These are phyloP conservation scores for Oidium heveae DNA, from an alignment of 2,329 filamentous ascomycete species.

Conservation along the genomic window DNA sequence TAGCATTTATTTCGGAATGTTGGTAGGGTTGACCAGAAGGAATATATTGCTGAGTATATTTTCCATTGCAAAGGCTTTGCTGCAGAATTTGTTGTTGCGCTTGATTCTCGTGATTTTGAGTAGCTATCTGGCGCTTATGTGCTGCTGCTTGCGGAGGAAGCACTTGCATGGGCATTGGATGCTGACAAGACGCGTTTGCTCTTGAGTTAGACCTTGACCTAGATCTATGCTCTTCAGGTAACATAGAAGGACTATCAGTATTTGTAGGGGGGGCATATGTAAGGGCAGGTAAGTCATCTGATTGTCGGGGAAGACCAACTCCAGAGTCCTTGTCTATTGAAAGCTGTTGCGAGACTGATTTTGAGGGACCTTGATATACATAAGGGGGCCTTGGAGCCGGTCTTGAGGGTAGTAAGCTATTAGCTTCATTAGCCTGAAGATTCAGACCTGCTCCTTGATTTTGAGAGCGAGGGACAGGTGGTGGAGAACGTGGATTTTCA, in stretches of 20 bases:
- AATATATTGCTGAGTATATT: conserved; percentile 23
- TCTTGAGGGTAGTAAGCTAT: conserved; percentile 47
- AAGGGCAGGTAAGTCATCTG: conserved; percentile 24
- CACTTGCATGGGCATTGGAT: conserved; percentile 8
- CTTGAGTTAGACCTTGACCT: conserved; percentile 35
- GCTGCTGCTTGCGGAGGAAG: conserved; percentile 14
- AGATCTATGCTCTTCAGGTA: conserved; percentile 41
- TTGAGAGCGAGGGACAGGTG: conserved; percentile 45
- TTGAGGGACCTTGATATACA: conserved; percentile 40
- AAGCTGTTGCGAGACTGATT: conserved; percentile 29
- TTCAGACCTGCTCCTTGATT: conserved; percentile 6
- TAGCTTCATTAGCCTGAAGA: conserved; percentile 25
- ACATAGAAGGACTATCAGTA: conserved; percentile 20
- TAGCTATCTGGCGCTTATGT: conserved; percentile 37
- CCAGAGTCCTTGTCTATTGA: conserved; percentile 35
- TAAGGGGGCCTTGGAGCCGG: conserved; percentile 71
- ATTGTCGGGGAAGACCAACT: conserved; percentile 31
- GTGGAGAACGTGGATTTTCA: conserved; percentile 83
- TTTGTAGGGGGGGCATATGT: conserved; percentile 12
- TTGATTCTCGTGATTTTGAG: conserved; percentile 51
- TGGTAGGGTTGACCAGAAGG: conserved; percentile 28
- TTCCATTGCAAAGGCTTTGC: conserved; percentile 49
- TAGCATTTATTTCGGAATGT: conserved; percentile 16
- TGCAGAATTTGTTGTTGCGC: conserved; percentile 52
- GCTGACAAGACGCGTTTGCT: conserved; percentile 23